Percentiles rank a stretch among this genome's conserved stretches.
Evolutionary conservation across 208 protist genomes (phyloP).

Genomic region (Leptomonas seymouri): DNA sequence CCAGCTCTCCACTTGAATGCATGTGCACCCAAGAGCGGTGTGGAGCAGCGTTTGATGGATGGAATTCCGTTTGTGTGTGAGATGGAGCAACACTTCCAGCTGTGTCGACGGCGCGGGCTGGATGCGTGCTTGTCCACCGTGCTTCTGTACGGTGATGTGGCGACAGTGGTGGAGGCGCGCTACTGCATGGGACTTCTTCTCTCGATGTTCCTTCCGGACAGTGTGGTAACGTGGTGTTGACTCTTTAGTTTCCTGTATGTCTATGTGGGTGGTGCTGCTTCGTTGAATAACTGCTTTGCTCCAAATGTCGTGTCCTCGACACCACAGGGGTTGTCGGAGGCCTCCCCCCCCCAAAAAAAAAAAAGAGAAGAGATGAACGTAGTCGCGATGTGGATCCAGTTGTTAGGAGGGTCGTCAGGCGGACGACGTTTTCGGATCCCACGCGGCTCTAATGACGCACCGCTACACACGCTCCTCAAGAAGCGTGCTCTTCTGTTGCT

Average conservation of each 20-base stretch:
- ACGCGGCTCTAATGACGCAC: too few species aligned
- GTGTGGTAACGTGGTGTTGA: conserved; percentile 16
- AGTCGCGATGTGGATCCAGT: too few species aligned
- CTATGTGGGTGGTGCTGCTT: neutral
- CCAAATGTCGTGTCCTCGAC: too few species aligned
- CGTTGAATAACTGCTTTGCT: neutral
- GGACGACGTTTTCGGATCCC: too few species aligned
- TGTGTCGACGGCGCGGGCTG: conserved; percentile 20
- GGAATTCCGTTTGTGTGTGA: neutral
- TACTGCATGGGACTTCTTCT: conserved; percentile 12
- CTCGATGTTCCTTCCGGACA: conserved; percentile 13
- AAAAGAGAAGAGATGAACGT: too few species aligned
- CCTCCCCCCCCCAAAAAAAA: too few species aligned
- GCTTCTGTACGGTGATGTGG: conserved; percentile 9
- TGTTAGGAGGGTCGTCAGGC: too few species aligned
- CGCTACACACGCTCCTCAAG: too few species aligned
- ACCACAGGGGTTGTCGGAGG: too few species aligned
- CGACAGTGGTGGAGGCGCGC: conserved; percentile 1
- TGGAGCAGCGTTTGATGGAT: neutral
- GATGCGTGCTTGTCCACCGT: conserved; percentile 12
- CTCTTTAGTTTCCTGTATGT: neutral
- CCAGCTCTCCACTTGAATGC: neutral
- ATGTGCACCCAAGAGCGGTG: neutral
- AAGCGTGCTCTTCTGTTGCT: neutral
- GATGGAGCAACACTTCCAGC: conserved; percentile 11